Conservation (phyloP, 768 basidiomycete species). For the Auricularia heimuer region DNA sequence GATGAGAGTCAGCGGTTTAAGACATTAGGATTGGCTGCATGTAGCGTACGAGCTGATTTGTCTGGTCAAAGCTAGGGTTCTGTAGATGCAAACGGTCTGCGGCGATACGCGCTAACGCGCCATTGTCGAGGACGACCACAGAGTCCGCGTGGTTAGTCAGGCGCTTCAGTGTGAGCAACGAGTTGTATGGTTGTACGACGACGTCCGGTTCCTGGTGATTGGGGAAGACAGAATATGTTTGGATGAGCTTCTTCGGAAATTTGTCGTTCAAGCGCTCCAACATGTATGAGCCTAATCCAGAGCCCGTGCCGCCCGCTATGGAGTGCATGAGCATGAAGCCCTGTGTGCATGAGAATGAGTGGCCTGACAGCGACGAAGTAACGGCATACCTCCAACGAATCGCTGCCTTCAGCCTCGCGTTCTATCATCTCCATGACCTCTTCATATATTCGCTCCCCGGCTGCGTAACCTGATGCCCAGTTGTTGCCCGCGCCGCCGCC, state of each 20-base stretch:
- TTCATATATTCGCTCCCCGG: slow-evolving; percentile 86
- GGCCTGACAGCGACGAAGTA: neutral
- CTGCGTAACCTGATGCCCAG: slow-evolving; percentile 91
- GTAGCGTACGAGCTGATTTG: slow-evolving; percentile 69
- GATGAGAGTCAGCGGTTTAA: neutral
- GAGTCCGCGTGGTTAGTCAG: slow-evolving; percentile 94
- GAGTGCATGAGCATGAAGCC: slow-evolving; percentile 99
- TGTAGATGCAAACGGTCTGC: slow-evolving; percentile 85
- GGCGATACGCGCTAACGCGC: slow-evolving; percentile 84
- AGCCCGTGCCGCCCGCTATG: slow-evolving; percentile 97
- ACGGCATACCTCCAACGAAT: slow-evolving; percentile 76
- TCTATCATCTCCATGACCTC: slow-evolving; percentile 99
- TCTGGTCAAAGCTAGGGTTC: slow-evolving; percentile 83
- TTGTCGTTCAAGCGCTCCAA: slow-evolving; percentile 94
- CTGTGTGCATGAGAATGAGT: slow-evolving; percentile 31
- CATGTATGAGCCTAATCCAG: slow-evolving; percentile 95
- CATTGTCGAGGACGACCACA: slow-evolving; percentile 95
- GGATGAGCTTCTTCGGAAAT: slow-evolving; percentile 98
- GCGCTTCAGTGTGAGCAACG: slow-evolving; percentile 83
- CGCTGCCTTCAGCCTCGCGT: slow-evolving; percentile 94
- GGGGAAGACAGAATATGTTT: slow-evolving; percentile 98
- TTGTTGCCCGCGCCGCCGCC: slow-evolving; percentile 99
- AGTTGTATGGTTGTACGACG: slow-evolving; percentile 98
- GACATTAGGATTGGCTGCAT: neutral
- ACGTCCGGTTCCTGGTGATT: slow-evolving; percentile 90